Conservation (phyloP, 2,329 filamentous ascomycete species). For the Paraphoma sp. region DNA sequence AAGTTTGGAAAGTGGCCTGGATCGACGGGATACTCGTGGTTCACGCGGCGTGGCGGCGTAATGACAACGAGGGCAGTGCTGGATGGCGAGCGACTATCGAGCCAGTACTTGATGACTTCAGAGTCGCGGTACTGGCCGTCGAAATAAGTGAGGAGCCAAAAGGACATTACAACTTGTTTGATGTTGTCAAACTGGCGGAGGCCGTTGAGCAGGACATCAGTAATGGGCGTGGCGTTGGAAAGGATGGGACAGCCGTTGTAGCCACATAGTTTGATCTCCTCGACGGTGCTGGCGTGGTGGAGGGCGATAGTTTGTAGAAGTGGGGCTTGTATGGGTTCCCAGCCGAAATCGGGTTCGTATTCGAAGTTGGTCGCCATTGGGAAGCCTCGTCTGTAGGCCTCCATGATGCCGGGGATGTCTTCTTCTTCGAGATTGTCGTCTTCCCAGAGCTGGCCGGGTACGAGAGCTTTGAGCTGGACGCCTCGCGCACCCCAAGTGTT, state of each 20-base stretch:
- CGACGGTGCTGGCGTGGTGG: slow-evolving; percentile 49
- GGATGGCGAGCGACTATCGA: slow-evolving; percentile 46
- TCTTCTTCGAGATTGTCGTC: slow-evolving; percentile 38
- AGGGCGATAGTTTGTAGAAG: slow-evolving; percentile 52
- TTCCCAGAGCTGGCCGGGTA: slow-evolving; percentile 29
- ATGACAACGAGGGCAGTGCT: slow-evolving; percentile 49
- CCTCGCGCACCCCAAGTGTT: slow-evolving; percentile 54
- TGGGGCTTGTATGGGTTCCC: slow-evolving; percentile 43
- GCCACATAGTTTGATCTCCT: slow-evolving; percentile 57
- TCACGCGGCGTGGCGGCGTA: slow-evolving; percentile 36
- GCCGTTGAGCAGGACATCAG: slow-evolving; percentile 45
- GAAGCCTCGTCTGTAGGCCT: slow-evolving; percentile 31
- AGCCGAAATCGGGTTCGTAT: slow-evolving; percentile 50
- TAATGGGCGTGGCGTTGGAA: slow-evolving; percentile 47
- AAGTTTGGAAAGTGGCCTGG: slow-evolving; percentile 35
- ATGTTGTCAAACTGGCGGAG: slow-evolving; percentile 53
- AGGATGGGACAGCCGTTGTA: slow-evolving; percentile 54
- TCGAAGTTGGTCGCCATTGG: slow-evolving; percentile 23
- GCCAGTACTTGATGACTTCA: slow-evolving; percentile 55
- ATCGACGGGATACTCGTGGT: slow-evolving; percentile 28
- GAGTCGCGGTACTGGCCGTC: slow-evolving; percentile 48
- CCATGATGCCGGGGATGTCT: slow-evolving; percentile 30
- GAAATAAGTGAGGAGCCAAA: slow-evolving; percentile 52
- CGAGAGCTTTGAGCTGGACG: slow-evolving; percentile 36
- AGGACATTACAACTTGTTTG: slow-evolving; percentile 48